These are phyloP conservation scores for Acaromyces ingoldii DNA, from an alignment of 1,284 basidiomycete genomes.

Conservation along the genomic window DNA sequence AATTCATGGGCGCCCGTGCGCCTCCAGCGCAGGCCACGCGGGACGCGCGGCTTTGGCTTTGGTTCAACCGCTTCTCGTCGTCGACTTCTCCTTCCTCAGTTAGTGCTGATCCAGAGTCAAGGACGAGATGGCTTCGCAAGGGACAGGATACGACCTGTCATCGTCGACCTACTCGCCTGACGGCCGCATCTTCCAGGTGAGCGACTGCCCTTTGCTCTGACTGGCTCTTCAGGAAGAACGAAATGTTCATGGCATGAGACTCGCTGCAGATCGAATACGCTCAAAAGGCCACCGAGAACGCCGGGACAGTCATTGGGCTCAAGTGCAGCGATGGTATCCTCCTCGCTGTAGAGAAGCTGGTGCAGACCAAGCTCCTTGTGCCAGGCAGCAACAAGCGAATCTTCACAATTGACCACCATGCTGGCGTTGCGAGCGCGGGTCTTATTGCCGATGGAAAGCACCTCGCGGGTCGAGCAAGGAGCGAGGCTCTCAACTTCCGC, in stretches of 20 bases:
- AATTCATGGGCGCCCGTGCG: neutral
- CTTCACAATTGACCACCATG: conserved; percentile 85
- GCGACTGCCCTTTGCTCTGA: neutral
- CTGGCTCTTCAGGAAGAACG: too few species aligned
- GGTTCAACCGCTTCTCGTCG: neutral
- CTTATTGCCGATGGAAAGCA: conserved; percentile 90
- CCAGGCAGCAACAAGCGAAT: conserved; percentile 89
- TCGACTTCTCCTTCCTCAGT: neutral
- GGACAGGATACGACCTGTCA: conserved; percentile 96
- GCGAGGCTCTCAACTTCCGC: conserved; percentile 74
- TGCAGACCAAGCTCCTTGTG: conserved; percentile 94
- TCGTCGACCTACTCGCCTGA: conserved; percentile 98
- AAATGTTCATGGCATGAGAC: neutral
- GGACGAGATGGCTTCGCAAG: conserved; percentile 97
- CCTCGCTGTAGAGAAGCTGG: conserved; percentile 91
- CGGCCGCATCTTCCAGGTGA: conserved; percentile 84
- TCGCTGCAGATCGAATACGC: conserved; percentile 80
- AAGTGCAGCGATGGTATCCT: conserved; percentile 90
- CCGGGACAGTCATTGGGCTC: conserved; percentile 71
- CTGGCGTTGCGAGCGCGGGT: conserved; percentile 77
- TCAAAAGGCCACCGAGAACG: conserved; percentile 95
- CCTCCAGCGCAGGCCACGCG: neutral
- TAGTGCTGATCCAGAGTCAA: conserved; percentile 9
- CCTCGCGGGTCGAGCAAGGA: conserved; percentile 75
- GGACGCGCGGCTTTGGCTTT: neutral